These are phyloP conservation scores for Rhodotorula mucilaginosa DNA, from an alignment of 1,284 basidiomycete genomes.

Conservation along the genomic window DNA sequence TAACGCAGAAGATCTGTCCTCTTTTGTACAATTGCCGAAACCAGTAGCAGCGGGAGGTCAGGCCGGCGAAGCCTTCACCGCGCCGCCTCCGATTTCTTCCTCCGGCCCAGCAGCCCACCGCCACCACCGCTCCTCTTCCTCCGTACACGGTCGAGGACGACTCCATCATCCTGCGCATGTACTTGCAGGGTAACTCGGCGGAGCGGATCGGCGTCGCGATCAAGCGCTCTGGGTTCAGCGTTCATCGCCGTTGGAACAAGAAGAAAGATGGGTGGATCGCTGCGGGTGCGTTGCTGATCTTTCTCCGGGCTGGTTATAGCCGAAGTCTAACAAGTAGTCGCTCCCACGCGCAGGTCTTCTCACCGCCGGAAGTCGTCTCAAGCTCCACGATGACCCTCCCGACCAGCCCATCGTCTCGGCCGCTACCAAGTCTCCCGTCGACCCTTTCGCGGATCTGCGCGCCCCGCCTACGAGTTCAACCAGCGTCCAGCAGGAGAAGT, in stretches of 20 bases:
- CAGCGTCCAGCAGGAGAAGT: too few species aligned
- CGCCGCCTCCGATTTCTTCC: neutral
- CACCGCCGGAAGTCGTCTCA: neutral
- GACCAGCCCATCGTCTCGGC: too few species aligned
- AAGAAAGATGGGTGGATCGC: neutral
- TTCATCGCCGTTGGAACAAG: neutral
- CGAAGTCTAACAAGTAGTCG: too few species aligned
- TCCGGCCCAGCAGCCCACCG: too few species aligned
- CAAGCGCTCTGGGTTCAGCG: neutral
- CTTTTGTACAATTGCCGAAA: too few species aligned
- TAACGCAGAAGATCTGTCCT: too few species aligned
- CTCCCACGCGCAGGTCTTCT: neutral
- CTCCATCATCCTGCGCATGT: neutral
- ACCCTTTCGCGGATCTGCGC: neutral
- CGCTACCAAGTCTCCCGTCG: too few species aligned
- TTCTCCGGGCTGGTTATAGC: too few species aligned
- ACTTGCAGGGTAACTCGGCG: neutral
- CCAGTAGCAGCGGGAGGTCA: too few species aligned
- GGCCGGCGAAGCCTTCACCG: too few species aligned
- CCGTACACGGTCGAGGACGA: neutral
- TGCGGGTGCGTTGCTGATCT: neutral
- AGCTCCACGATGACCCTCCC: too few species aligned
- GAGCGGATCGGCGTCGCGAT: neutral
- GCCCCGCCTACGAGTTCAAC: neutral
- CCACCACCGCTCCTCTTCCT: neutral